A percentile compares a stretch with the other conserved stretches of the same genome.
These are phyloP conservation scores for Vigna unguiculata DNA, from an alignment of 306 rosid species.

Conservation along the genomic window DNA sequence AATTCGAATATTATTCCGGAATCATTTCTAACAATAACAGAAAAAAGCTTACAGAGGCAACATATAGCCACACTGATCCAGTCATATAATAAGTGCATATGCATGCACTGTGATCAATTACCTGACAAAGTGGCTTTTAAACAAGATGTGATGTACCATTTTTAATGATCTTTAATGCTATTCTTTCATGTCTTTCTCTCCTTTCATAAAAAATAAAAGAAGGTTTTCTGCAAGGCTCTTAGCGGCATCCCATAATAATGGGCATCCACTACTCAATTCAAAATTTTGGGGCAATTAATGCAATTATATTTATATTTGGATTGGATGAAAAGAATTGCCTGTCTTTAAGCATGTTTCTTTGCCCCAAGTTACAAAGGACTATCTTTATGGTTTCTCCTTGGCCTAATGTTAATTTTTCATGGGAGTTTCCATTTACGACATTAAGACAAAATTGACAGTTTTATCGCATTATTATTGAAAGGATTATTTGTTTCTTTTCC, in stretches of 20 bases:
- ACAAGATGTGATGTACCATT: constrained; percentile 3
- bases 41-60: constrained; percentile 5
- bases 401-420: too few species aligned
- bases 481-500: too few species aligned
- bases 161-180: background rate
- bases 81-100: constrained; percentile 27
- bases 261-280: constrained; percentile 11
- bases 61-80: constrained; percentile 13
- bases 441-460: too few species aligned
- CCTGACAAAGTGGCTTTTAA: constrained; percentile 27
- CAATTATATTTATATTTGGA: too few species aligned
- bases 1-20: constrained; percentile 26
- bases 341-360: too few species aligned
- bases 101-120: constrained; percentile 14
- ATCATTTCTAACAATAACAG: constrained; percentile 13
- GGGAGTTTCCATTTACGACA: too few species aligned
- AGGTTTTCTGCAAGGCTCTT: background rate
- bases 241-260: constrained; percentile 5
- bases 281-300: background rate
- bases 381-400: too few species aligned
- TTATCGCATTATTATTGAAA: too few species aligned
- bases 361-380: too few species aligned
- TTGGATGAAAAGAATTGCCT: too few species aligned
- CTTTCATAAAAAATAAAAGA: constrained; percentile 34
- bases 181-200: background rate